Conservation (phyloP, 441 rosid genomes). For the Eugenia klotzschiana region DNA sequence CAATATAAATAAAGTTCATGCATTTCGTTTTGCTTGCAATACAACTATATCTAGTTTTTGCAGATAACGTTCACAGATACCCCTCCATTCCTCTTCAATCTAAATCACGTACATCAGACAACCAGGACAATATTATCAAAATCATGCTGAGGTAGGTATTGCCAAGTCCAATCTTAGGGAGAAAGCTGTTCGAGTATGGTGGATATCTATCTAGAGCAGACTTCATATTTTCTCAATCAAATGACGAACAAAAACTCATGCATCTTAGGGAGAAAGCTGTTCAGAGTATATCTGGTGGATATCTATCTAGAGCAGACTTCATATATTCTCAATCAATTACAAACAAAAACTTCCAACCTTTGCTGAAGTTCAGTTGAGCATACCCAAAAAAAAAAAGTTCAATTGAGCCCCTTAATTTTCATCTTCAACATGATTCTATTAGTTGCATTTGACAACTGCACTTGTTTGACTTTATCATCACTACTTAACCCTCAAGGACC, state of each 20-base stretch:
- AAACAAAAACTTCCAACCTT: not conserved
- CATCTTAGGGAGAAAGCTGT: too few species aligned
- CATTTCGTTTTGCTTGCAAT: not conserved
- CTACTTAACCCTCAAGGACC: not conserved
- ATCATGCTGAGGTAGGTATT: not conserved
- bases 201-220: not conserved
- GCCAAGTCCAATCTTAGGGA: not conserved
- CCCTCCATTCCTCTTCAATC: not conserved
- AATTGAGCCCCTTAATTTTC: not conserved
- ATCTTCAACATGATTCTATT: not conserved
- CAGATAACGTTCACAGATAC: not conserved
- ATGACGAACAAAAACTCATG: not conserved
- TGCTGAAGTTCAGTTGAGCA: not conserved
- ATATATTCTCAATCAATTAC: too few species aligned
- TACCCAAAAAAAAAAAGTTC: not conserved
- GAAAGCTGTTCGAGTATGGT: not conserved
- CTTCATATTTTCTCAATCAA: not conserved
- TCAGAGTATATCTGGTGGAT: too few species aligned
- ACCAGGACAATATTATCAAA: not conserved
- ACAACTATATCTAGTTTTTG: not conserved
- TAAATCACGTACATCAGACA: not conserved
- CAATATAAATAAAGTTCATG: not conserved
- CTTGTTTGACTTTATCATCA: not conserved
- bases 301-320: too few species aligned
- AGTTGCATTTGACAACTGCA: not conserved